Evolutionary conservation across 495 filamentous ascomycete genomes (phyloP).

Genomic region (Xylaria acuta): DNA sequence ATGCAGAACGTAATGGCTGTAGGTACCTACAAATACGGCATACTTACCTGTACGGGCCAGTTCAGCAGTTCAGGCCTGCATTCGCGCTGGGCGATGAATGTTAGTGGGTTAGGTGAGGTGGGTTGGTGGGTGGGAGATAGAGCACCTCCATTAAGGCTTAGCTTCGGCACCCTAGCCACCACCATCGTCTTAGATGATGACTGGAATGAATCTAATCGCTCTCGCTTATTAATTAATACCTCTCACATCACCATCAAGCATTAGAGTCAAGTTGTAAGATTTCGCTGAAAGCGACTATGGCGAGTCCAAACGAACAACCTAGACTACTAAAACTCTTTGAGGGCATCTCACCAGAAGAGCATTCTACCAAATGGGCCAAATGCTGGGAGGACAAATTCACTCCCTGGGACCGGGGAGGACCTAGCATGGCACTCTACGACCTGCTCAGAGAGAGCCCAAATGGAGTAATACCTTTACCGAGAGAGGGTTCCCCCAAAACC

Average conservation of each 20-base stretch:
- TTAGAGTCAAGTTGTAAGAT: neutral
- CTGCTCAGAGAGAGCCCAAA: conserved; percentile 54
- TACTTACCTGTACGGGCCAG: no score
- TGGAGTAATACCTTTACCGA: conserved; percentile 51
- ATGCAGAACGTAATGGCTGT: no score
- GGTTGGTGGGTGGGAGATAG: no score
- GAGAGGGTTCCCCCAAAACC: conserved; percentile 47
- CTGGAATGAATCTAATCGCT: neutral
- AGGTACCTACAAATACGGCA: no score
- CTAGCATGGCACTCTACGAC: conserved; percentile 72
- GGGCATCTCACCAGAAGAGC: conserved; percentile 31
- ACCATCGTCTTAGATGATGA: neutral
- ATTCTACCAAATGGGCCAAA: conserved; percentile 60
- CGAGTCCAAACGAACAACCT: neutral
- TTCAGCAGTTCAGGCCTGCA: neutral
- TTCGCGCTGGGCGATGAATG: neutral
- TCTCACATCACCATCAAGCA: neutral
- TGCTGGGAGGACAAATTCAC: conserved; percentile 69
- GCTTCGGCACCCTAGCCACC: neutral
- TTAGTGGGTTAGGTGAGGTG: neutral
- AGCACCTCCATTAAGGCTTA: neutral
- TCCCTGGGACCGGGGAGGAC: conserved; percentile 73
- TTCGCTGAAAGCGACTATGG: conserved; percentile 4
- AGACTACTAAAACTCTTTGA: conserved; percentile 34
- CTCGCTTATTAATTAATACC: neutral